These are phyloP conservation scores for Erysimum cheiranthoides DNA, from an alignment of 345 rosid genomes.

Conservation along the genomic window DNA sequence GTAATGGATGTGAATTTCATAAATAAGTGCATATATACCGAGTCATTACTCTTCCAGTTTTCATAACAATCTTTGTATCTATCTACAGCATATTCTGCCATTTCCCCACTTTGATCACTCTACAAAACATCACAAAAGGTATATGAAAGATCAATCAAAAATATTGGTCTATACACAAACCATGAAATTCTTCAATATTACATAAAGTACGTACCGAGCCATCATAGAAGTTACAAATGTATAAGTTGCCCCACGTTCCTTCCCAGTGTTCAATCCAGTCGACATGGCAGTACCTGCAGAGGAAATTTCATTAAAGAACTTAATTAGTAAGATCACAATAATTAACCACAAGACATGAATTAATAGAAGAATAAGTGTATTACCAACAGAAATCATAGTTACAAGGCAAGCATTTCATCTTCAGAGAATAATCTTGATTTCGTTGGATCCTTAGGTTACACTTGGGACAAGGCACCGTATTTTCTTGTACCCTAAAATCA, in stretches of 20 bases:
- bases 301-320: not conserved
- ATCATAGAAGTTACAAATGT: slow-evolving; percentile 12
- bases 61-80: slow-evolving; percentile 28
- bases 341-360: slow-evolving; percentile 11
- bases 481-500: slow-evolving; percentile 24
- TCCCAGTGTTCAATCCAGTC: slow-evolving; percentile 29
- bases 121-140: slow-evolving; percentile 30
- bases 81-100: slow-evolving; percentile 7
- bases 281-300: slow-evolving; percentile 20
- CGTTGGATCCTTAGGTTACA: slow-evolving; percentile 23
- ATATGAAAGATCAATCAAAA: not conserved
- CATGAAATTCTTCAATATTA: slow-evolving; percentile 3
- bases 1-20: slow-evolving; percentile 12
- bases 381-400: slow-evolving; percentile 41
- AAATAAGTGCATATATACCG: slow-evolving; percentile 21
- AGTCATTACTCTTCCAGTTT: slow-evolving; percentile 29
- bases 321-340: not conserved
- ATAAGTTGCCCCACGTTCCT: not conserved
- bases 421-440: slow-evolving; percentile 19
- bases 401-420: slow-evolving; percentile 46
- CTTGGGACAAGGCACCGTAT: slow-evolving; percentile 40
- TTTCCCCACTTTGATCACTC: not conserved
- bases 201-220: slow-evolving; percentile 23
- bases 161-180: not conserved
- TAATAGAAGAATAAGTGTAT: not conserved